These are phyloP conservation scores for Arthrobotrys entomopaga DNA, from an alignment of 2,329 filamentous ascomycete genomes.

Conservation along the genomic window DNA sequence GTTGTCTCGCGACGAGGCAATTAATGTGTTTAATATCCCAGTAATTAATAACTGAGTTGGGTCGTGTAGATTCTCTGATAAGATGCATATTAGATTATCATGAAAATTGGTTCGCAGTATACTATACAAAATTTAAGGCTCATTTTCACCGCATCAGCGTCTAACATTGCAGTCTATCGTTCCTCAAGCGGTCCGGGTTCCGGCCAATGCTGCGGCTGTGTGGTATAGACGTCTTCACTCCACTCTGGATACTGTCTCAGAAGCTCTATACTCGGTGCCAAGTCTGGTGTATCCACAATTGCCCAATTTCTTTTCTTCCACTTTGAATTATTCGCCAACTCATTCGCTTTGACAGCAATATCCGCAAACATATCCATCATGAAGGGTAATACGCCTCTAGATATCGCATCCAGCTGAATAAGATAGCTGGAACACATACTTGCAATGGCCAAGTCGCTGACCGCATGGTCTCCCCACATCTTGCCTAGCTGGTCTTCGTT, in stretches of 20 bases:
- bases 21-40: too few species aligned
- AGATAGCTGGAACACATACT: constrained; percentile 16
- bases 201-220: neutral
- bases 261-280: constrained; percentile 8
- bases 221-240: constrained; percentile 18
- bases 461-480: constrained; percentile 11
- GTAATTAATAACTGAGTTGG: too few species aligned
- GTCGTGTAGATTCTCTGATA: too few species aligned
- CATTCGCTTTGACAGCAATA: constrained; percentile 21
- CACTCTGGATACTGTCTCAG: constrained; percentile 24
- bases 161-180: too few species aligned
- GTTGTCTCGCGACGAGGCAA: too few species aligned
- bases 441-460: neutral
- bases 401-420: constrained; percentile 5
- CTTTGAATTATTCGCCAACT: neutral
- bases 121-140: too few species aligned
- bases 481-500: neutral
- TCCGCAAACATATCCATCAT: constrained; percentile 31
- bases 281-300: neutral
- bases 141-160: too few species aligned
- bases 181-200: constrained; percentile 3
- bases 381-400: constrained; percentile 2
- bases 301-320: constrained; percentile 8
- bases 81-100: too few species aligned
- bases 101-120: too few species aligned